Conservation (phyloP, 306 rosid species). For the Begonia loranthoides region DNA sequence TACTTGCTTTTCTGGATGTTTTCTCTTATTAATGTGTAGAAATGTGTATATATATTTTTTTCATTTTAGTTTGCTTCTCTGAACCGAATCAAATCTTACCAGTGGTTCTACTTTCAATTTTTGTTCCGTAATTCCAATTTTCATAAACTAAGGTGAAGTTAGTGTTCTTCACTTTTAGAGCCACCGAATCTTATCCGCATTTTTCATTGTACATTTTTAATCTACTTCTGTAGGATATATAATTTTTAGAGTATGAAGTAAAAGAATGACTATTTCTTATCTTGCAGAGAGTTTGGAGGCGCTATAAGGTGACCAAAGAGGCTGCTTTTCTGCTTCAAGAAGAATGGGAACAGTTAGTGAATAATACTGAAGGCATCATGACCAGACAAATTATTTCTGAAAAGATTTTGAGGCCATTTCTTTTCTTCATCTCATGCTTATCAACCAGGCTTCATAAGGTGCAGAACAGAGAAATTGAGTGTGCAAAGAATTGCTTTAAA, state of each 20-base stretch:
- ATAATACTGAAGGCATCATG: constrained; percentile 21
- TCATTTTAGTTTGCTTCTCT: too few relatives aligned
- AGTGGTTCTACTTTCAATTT: too few relatives aligned
- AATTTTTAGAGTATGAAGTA: neutral
- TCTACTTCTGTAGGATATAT: neutral
- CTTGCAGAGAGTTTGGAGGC: constrained; percentile 81
- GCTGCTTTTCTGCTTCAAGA: constrained; percentile 53
- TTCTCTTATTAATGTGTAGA: too few relatives aligned
- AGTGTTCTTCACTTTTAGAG: too few relatives aligned
- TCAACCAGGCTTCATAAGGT: constrained; percentile 28
- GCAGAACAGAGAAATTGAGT: constrained; percentile 25
- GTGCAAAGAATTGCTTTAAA: constrained; percentile 49
- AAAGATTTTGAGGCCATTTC: constrained; percentile 65
- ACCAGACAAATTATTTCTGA: constrained; percentile 43
- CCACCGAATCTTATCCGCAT: too few relatives aligned
- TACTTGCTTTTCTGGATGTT: too few relatives aligned
- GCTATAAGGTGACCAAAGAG: constrained; percentile 38
- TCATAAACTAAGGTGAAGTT: too few relatives aligned
- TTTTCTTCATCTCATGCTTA: constrained; percentile 48
- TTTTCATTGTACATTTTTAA: too few relatives aligned
- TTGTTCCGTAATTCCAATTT: too few relatives aligned
- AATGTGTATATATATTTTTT: too few relatives aligned
- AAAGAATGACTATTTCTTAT: constrained; percentile 5
- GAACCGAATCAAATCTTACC: too few relatives aligned
- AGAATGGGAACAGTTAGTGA: constrained; percentile 63